Evolutionary conservation across 2,329 filamentous ascomycete species (phyloP), one percentile per base, ranked within the genome.

Genomic region (Rutstroemia sp.): DNA sequence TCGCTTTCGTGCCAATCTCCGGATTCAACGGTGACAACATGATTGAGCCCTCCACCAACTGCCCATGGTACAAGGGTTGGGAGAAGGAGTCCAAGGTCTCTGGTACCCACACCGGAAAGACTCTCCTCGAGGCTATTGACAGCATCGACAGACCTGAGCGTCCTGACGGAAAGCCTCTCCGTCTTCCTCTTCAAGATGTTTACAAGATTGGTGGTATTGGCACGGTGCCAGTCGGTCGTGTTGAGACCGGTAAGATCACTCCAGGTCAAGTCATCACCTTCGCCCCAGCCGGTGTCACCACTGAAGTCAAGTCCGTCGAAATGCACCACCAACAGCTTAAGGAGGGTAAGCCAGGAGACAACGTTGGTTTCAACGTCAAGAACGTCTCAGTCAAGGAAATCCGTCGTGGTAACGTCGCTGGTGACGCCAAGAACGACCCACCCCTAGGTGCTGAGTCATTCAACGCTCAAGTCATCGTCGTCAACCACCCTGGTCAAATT

Each of bases 331-430:
- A 96, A 85, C 92, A 96, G 88, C 92, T 99, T 70, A 62, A 76
- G 67, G 87, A 96, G 85, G 94, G 94, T 89, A 74, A 89, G 68
- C 94, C 94, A 74, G 94, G 94, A 87, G 94, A 99, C 90, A 99
- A 99, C 85, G 94, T 99, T 77, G 94, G 94, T 72, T 99, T 99
- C 92, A 99, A 99, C 90, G 92, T 99, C 82, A 99, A 99, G 92
- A 99, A 99, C 94, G 94, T 99, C 73, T 97, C 94, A 79, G 94
- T 99, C 82, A 99, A 99, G 92, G 94, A 99, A 78, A 96, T 99
- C 75, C 94, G 94, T 80, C 94, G 94, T 95, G 94, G 94, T 75
- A 97, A 99, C 87, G 94, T 99, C 71, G 89, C 89, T 73, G 90
- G 91, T 90, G 94, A 99, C 90, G 92, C 90, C 86, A 99, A 99